Percentiles rank a stretch among this genome's conserved stretches.
phyloP scores from a whole-genome alignment of 2,329 filamentous ascomycete genomes.

The Penicillium frequentans region DNA sequence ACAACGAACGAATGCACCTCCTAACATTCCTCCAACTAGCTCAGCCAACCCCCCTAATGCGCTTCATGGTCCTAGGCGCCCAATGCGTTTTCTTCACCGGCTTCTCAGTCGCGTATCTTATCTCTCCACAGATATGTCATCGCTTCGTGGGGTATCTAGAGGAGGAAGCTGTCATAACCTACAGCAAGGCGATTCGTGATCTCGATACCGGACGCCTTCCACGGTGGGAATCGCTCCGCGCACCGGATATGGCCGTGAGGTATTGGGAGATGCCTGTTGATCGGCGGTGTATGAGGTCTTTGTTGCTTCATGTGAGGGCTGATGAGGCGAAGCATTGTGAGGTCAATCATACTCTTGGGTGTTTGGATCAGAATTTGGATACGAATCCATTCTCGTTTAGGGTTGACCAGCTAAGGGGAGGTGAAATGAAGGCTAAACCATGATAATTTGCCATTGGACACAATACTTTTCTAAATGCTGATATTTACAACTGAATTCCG shows the following conservation, averaged over 20 bases:
- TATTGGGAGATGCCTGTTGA: slow-evolving; percentile 96
- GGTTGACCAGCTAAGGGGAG: neutral
- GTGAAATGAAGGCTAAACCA: neutral
- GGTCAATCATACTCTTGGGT: slow-evolving; percentile 92
- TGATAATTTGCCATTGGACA: neutral
- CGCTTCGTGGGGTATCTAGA: slow-evolving; percentile 96
- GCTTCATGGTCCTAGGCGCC: slow-evolving; percentile 82
- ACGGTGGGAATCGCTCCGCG: slow-evolving; percentile 73
- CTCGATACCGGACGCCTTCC: slow-evolving; percentile 82
- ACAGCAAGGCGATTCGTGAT: slow-evolving; percentile 84
- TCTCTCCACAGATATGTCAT: slow-evolving; percentile 85
- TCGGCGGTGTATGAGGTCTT: slow-evolving; percentile 76
- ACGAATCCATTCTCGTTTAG: slow-evolving; percentile 88
- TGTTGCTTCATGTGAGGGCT: slow-evolving; percentile 85
- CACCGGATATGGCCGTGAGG: slow-evolving; percentile 83
- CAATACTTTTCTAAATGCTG: neutral
- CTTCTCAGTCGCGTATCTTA: slow-evolving; percentile 83
- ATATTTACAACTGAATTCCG: neutral
- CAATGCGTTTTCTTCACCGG: slow-evolving; percentile 97
- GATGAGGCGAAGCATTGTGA: slow-evolving; percentile 88
- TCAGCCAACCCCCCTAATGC: slow-evolving; percentile 85
- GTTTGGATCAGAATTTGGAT: slow-evolving; percentile 79
- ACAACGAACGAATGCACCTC: slow-evolving; percentile 92
- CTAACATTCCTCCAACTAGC: slow-evolving; percentile 91
- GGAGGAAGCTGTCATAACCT: slow-evolving; percentile 95